phyloP scores from a whole-genome alignment of 176 grass and related monocot species.

The Pontederia paniculata region DNA sequence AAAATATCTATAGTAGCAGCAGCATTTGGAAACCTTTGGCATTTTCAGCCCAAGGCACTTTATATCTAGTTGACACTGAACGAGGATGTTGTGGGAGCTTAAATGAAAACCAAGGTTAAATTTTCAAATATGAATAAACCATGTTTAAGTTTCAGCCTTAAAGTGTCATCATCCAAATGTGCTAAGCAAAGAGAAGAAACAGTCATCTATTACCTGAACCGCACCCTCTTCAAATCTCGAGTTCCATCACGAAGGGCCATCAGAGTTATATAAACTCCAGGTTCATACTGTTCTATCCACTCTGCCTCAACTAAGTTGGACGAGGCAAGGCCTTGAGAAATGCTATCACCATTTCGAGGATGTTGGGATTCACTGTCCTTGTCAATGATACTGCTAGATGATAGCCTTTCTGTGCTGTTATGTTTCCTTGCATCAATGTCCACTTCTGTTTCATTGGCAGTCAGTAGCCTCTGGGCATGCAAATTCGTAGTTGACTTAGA shows the following conservation, averaged over 20 bases:
- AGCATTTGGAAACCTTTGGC: no score
- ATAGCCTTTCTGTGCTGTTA: slow-evolving; percentile 17
- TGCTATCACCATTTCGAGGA: slow-evolving; percentile 35
- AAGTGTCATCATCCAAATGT: background rate
- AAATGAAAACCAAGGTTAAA: no score
- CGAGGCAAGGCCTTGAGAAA: slow-evolving; percentile 21
- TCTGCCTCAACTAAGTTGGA: slow-evolving; percentile 64
- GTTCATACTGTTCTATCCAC: slow-evolving; percentile 92
- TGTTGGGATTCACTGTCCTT: slow-evolving; percentile 36
- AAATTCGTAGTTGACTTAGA: slow-evolving; percentile 14
- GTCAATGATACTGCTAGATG: slow-evolving; percentile 30
- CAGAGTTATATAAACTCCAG: slow-evolving; percentile 86
- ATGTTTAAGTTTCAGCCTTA: no score
- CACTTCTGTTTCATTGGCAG: slow-evolving; percentile 21
- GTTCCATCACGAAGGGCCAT: slow-evolving; percentile 63
- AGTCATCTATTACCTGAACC: slow-evolving; percentile 60
- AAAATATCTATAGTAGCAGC: no score
- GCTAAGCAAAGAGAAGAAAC: no score
- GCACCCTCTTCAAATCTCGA: slow-evolving; percentile 82
- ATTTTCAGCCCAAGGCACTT: no score
- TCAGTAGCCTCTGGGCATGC: slow-evolving; percentile 9
- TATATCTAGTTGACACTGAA: no score
- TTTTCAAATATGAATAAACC: no score
- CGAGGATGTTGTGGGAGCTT: no score
- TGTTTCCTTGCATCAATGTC: slow-evolving; percentile 20